Evolutionary conservation across 2,329 filamentous ascomycete genomes (phyloP).

Genomic region (Geosmithia morbida): DNA sequence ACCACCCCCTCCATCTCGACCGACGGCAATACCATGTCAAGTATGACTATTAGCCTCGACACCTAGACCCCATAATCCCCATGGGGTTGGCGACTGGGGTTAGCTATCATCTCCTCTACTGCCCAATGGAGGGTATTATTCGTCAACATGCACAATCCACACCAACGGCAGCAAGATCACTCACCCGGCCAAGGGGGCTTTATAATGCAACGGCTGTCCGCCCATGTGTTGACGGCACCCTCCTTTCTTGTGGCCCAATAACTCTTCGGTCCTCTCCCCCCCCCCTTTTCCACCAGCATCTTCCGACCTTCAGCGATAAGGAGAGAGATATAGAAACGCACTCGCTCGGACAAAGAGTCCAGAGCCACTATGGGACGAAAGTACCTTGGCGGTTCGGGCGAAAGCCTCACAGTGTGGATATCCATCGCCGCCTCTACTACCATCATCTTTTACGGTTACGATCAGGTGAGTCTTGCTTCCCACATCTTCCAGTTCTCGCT

Average conservation of each 20-base stretch:
- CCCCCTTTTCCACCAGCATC: not conserved
- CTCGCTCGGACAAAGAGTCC: no score
- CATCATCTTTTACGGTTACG: conserved; percentile 32
- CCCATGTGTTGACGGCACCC: no score
- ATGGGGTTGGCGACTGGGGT: no score
- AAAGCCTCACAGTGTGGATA: conserved; percentile 35
- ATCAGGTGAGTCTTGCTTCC: conserved; percentile 15
- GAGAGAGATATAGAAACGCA: not conserved
- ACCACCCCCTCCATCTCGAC: not conserved
- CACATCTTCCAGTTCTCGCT: conserved; percentile 5
- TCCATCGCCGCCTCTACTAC: conserved; percentile 33
- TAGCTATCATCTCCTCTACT: no score
- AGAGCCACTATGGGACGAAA: conserved; percentile 8
- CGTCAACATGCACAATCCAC: no score
- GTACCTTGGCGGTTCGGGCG: conserved; percentile 34
- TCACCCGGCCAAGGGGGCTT: no score
- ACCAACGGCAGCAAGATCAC: no score
- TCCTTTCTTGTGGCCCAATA: no score
- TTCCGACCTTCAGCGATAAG: not conserved
- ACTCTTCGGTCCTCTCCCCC: no score
- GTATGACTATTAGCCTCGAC: not conserved
- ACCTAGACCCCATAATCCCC: not conserved
- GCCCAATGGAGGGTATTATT: no score
- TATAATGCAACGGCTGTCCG: no score
- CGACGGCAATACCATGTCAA: not conserved